Percentiles rank a stretch among this genome's conserved stretches.
Evolutionary conservation across 352 stramenopile species (phyloP).

Genomic region (Globisporangium barbulae): DNA sequence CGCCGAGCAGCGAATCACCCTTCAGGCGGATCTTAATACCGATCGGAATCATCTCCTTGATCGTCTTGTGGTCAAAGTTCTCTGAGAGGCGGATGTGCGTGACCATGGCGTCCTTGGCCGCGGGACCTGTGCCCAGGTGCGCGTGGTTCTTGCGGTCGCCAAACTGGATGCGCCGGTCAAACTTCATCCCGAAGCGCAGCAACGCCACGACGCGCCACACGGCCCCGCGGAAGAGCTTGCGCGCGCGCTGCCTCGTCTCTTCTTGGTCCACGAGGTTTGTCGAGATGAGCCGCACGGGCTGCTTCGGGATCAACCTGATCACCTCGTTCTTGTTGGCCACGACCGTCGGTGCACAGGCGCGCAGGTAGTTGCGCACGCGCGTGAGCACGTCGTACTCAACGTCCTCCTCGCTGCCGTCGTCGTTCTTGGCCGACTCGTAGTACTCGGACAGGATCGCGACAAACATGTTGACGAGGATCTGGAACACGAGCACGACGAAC

Average conservation of each 20-base stretch:
- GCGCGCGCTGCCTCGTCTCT: conserved; percentile 70
- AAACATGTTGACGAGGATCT: conserved; percentile 90
- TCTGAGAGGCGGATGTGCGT: conserved; percentile 84
- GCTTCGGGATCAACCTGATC: conserved; percentile 64
- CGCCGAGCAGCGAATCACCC: conserved; percentile 73
- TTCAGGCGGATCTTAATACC: conserved; percentile 80
- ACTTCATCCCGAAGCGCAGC: conserved; percentile 85
- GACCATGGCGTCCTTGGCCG: conserved; percentile 43
- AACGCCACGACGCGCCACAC: conserved; percentile 88
- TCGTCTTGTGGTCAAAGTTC: conserved; percentile 89
- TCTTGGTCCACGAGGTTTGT: conserved; percentile 88
- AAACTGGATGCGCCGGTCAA: conserved; percentile 81
- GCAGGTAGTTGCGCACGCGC: conserved; percentile 73
- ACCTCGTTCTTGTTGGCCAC: conserved; percentile 76
- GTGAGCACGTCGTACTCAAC: conserved; percentile 87
- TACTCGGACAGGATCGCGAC: conserved; percentile 88
- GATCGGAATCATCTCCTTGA: conserved; percentile 88
- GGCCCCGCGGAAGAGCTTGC: conserved; percentile 78
- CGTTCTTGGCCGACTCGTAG: conserved; percentile 82
- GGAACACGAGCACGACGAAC: conserved; percentile 84
- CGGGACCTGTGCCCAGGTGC: conserved; percentile 18
- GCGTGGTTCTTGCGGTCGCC: conserved; percentile 45
- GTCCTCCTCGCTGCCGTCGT: conserved; percentile 61
- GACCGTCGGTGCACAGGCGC: conserved; percentile 72
- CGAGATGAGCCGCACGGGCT: conserved; percentile 81